Percentiles rank a stretch among this genome's conserved stretches.
Evolutionary conservation across 2,329 filamentous ascomycete genomes (phyloP).

Genomic region (Ophiostoma sp.): DNA sequence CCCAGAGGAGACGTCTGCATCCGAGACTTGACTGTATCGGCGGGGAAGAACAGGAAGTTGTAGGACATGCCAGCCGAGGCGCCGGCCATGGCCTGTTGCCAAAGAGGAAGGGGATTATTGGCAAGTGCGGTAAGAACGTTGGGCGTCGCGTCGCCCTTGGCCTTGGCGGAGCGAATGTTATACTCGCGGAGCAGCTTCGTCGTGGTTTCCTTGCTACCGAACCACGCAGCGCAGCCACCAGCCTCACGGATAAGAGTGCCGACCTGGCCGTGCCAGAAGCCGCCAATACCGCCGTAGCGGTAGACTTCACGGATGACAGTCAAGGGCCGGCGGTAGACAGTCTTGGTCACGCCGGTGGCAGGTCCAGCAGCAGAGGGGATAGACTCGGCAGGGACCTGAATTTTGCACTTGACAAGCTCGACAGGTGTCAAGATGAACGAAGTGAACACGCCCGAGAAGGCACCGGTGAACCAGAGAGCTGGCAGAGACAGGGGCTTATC

Average conservation of each 20-base stretch:
- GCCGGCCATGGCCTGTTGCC: conserved; percentile 85
- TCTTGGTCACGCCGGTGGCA: conserved; percentile 42
- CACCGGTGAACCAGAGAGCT: conserved; percentile 76
- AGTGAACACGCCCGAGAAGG: conserved; percentile 83
- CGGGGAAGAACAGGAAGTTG: conserved; percentile 96
- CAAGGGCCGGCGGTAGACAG: conserved; percentile 55
- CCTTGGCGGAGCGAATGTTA: conserved; percentile 47
- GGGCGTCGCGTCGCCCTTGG: conserved; percentile 24
- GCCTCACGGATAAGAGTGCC: conserved; percentile 93
- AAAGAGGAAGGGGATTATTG: conserved; percentile 66
- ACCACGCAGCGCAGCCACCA: conserved; percentile 92
- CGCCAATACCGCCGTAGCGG: conserved; percentile 74
- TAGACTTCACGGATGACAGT: conserved; percentile 77
- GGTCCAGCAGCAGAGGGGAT: conserved; percentile 40
- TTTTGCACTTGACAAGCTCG: conserved; percentile 97
- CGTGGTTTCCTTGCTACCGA: conserved; percentile 83
- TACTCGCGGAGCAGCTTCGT: conserved; percentile 67
- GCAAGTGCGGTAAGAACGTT: conserved; percentile 43
- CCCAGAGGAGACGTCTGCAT: conserved; percentile 88
- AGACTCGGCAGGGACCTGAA: conserved; percentile 73
- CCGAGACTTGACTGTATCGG: conserved; percentile 94
- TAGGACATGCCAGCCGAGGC: conserved; percentile 89
- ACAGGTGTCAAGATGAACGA: conserved; percentile 91
- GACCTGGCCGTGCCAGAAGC: conserved; percentile 94
- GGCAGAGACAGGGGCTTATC: conserved; percentile 69